Evolutionary conservation across 345 rosid species (phyloP), one percentile per base, ranked within the genome.

Genomic region (Populus alba): DNA sequence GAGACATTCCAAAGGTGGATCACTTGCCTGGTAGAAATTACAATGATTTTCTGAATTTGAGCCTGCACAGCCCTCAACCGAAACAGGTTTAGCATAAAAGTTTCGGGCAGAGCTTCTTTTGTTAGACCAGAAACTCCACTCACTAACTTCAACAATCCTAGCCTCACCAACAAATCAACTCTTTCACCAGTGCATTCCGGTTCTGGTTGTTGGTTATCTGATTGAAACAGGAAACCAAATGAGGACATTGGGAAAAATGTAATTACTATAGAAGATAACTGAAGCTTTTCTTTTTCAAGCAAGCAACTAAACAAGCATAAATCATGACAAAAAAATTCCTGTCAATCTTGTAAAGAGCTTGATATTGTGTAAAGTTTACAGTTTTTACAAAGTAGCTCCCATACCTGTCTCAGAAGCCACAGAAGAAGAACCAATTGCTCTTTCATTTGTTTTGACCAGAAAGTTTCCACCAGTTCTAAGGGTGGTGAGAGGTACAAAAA

Each of bases 401-500:
- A 43, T 43, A 43, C 47, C 47, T 43, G 47, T 11, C 47, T 43
- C 85, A 8, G 75, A 39, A 63, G 77, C 80, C 75, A 76, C 80
- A 66, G 88, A 79, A 72, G 77, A 15, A 22, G 83, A 62, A 2
- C 74, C 63, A 35, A 18, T 29, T 67, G 29, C 39, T 70, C 75
- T 83, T 75, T 74, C 84, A 78, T 77, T 73, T 55, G 72, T 65
- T 81, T 72, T 79, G 33, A 78, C 80, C 74, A 35, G 66, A 55
- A 89, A 87, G 85, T 86, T 87, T 79, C 98, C 97, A 62, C 99
- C 99, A 2, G 97, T 90, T 87, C 85, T 91, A 9, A 95, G 91
- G 22, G 86, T 79, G 62, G 91, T 78, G 13, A 91, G 81, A 79
- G 95, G 89, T 20, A 83, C 84, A 17, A 35, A 76, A 62, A 78